Evolutionary conservation across 352 stramenopile species (phyloP), one percentile per base, ranked within the genome.

Genomic region (Globisporangium alternatum): DNA sequence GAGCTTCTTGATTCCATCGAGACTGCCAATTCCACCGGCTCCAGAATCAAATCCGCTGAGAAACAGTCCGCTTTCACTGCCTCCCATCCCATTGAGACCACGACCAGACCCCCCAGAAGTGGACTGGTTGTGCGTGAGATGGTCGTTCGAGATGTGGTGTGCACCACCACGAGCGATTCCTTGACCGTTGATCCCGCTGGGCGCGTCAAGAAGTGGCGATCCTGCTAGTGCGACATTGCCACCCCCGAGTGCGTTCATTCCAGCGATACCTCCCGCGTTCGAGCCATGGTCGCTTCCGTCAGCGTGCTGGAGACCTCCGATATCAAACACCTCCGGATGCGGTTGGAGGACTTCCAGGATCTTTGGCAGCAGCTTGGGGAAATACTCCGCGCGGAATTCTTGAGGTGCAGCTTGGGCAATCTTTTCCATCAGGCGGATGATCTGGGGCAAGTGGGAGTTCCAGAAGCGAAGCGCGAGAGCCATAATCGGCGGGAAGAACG

Each of bases 401-500:
- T 86, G 75, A 0, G 79, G 80, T 0, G 84, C 78, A 4, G 86
- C 82, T 33, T 91, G 77, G 0, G 87, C 84, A 21, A 97, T 89
- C 45, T 93, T 88, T 63, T 99, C 93, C 9, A 99, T 87, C 9
- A 99, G 83, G 0, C 83, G 90, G 25, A 99, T 94, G 61, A 99
- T 96, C 60, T 98, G 93, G 21, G 90, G 81, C 30, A 99, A 77
- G 75, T 99, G 97, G 1, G 89, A 82, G n/a, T 81, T 76, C 98
- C 98, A 99, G 66, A 98, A 99, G 15, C 97, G 86, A 52, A 98
- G 80, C 13, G 98, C 86, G 4, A 99, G 86, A 44, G 97, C 86
- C 75, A 99, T 98, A 56, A 99, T 99, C 5, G 88, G 86, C 5
- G 91, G 84, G 19, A 99, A 91, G 75, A 99, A 99, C 25, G 96